Evolutionary conservation across 225 moss, liverwort and hornwort species (phyloP), one percentile per base, ranked within the genome.

Genomic region (Neckera pumila): DNA sequence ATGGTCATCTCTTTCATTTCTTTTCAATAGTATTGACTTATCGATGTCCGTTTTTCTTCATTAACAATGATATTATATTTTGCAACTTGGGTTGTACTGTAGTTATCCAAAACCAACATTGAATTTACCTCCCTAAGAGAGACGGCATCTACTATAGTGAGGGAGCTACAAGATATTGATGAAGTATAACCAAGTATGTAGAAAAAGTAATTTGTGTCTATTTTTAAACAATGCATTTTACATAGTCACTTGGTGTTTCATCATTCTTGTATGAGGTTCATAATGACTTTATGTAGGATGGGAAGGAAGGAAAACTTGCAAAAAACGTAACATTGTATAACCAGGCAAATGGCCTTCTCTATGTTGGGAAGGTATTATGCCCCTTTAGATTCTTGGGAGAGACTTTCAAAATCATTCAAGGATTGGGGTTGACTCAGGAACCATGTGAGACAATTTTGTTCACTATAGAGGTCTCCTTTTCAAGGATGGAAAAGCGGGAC

Each of bases 101-200:
- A 34, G 51, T 33, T 34, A 14, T 3, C 33, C 19, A 1, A 75
- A 47, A 4, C 2, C 8, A 20, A 76, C 51, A 51, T 20, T 51
- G 34, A 34, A 12, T 4, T 49, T 49, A 74, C 1, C 12, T 7
- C 6, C 6, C 0, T 17, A 11, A 17, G 18, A 17, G 73, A 73
- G 17, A 28, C 0, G 0, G 1, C 30, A 73, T 30, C 10, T 1
- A 20, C 2, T 4, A 20, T 3, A n/a, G 23, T 33, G 5, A 21
- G 0, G 3, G 3, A 53, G 14, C 53, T 53, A 36, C 34, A 14
- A 36, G 10, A 54, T 36, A 36, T 15, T 9, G 1, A 25, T 56
- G 3, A 56, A 21, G 9, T 36, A 14, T 5, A 77, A 56, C 25
- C 3, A 36, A 25, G 2, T 54, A 9, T 14, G 49, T 49, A 49